Base-by-base conservation (phyloP, 768 basidiomycete species). In the Rhizopogon vulgaris region DNA sequence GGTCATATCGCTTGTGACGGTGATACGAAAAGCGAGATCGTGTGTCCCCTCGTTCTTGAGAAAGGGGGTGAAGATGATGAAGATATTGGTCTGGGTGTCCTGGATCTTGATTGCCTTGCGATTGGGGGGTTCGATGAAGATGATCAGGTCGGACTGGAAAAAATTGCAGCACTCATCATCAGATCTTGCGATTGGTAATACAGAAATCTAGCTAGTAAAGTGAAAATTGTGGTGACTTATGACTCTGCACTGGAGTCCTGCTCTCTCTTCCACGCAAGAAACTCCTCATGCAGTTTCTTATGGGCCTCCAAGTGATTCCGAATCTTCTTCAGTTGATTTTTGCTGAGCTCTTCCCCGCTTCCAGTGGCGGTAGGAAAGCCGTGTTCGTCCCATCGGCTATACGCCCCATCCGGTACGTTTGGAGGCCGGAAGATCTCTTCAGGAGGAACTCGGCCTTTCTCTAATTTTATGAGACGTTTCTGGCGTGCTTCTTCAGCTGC, bases 1-100 rank as follows among this genome's bases (percentile, higher is more conserved):
- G 93, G 94, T 0, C 95, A 98, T 64, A 95, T 96, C 55, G 90
- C 92, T 2, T 97, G 95, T 62, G 94, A 97, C 58, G 89, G 84
- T 18, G 83, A 85, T 49, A 95, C 94, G 2, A 85, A 85, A 61
- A 90, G 89, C 60, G 95, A 98, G 66, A 82, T 97, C 46, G 94
- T 96, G 22, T 72, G 87, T 46, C 94, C 94, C 6, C 73, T 97
- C 15, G 63, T 84, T 41, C 57, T 76, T 37, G 56, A 55, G 32
- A 48, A 52, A 22, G 62, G 66, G 47, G 67, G 66, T 37, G 68
- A 59, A 24, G 59, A 63, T 28, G 67, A 66, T 37, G 67, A 59
- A 25, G 59, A 63, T 28, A 55, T 66, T 37, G 67, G 72, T 17
- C 52, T 80, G 42, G 83, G 83, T n/a, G 82, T 86, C 17, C 69